These are phyloP conservation scores for Acacia crassicarpa DNA, from an alignment of 306 rosid species.

Conservation along the genomic window DNA sequence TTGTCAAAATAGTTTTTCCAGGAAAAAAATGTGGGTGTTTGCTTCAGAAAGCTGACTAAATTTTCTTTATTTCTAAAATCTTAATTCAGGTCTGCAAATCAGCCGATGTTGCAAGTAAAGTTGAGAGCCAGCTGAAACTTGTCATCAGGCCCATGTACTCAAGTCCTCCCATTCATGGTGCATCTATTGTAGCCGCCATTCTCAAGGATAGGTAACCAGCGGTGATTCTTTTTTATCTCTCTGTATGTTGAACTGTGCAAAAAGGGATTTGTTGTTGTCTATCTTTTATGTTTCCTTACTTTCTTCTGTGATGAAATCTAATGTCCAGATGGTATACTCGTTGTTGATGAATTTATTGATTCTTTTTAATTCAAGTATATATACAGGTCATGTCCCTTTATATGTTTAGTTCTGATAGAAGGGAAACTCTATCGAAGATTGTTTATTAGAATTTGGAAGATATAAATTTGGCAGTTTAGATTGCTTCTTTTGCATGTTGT, in stretches of 20 bases:
- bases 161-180: conserved; percentile 97
- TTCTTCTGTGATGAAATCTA: background rate
- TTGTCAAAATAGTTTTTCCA: background rate
- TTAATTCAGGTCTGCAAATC: conserved; percentile 72
- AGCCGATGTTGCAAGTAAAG: conserved; percentile 78
- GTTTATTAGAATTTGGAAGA: background rate
- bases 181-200: conserved; percentile 90
- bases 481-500: background rate
- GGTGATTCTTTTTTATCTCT: background rate
- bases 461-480: background rate
- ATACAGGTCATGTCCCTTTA: background rate
- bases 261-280: conserved; percentile 10
- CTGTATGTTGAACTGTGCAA: background rate
- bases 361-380: background rate
- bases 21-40: conserved; percentile 3
- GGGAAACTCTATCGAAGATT: background rate
- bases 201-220: conserved; percentile 78
- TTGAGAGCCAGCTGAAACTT: conserved; percentile 96
- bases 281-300: background rate
- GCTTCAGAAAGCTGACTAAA: conserved; percentile 13
- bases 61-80: background rate
- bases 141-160: conserved; percentile 99
- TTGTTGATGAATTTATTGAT: conserved; percentile 13
- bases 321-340: conserved; percentile 2
- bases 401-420: conserved; percentile 16